Evolutionary conservation across 2,329 filamentous ascomycete genomes (phyloP).

Genomic region (Talaromyces sp.): DNA sequence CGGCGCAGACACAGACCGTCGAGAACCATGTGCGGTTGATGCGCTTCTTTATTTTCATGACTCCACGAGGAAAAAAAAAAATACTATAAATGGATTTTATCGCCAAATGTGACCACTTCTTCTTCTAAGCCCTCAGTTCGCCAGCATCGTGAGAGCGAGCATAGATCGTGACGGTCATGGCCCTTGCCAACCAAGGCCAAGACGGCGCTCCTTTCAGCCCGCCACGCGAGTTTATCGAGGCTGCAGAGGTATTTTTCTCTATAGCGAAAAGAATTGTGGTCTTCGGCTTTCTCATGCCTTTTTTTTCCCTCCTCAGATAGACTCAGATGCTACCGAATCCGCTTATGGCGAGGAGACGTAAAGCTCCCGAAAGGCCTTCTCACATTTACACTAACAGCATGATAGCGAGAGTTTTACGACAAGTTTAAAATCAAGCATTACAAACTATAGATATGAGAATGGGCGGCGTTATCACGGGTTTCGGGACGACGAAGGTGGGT

Average conservation of each 20-base stretch:
- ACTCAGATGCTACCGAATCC: constrained; percentile 5
- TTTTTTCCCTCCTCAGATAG: background rate
- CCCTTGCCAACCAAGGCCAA: background rate
- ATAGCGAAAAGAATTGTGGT: background rate
- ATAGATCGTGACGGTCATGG: background rate
- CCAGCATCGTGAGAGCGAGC: background rate
- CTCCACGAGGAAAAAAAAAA: background rate
- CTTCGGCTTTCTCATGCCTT: background rate
- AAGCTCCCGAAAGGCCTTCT: background rate
- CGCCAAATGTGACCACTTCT: background rate
- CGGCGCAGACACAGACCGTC: background rate
- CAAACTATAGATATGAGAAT: constrained; percentile 15
- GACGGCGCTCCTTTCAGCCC: background rate
- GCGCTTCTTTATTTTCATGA: background rate
- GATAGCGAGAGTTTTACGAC: constrained; percentile 24
- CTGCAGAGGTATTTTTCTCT: constrained; percentile 2
- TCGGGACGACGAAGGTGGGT: constrained; percentile 26
- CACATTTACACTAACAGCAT: background rate
- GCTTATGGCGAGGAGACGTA: constrained; percentile 9
- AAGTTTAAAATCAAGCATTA: constrained; percentile 20
- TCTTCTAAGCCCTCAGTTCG: background rate
- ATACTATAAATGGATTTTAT: background rate
- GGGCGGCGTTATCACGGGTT: constrained; percentile 17
- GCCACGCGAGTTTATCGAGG: constrained; percentile 4
- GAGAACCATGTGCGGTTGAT: background rate